Conservation (phyloP, 139 green algal genomes). For the Ulvella scutata region DNA sequence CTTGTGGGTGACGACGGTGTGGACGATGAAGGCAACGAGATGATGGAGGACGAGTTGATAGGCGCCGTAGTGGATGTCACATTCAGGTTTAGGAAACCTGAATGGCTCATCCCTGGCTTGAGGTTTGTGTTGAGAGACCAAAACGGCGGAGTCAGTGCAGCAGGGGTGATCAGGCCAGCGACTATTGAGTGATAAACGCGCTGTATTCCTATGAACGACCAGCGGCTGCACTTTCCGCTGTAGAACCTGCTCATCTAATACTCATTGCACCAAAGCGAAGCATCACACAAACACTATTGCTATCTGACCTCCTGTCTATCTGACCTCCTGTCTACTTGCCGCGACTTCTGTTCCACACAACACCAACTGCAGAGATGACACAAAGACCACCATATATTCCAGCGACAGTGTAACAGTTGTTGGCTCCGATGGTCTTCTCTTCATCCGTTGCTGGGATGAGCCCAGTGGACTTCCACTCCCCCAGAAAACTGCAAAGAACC, state of each 20-base stretch:
- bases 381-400: not conserved
- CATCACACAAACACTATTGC: too few species aligned
- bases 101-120: not conserved
- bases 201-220: too few species aligned
- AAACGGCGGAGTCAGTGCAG: not conserved
- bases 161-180: not conserved
- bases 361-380: not conserved
- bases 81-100: not conserved
- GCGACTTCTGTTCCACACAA: not conserved
- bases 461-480: not conserved
- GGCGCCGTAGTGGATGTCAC: not conserved
- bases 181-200: too few species aligned
- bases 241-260: too few species aligned
- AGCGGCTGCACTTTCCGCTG: too few species aligned
- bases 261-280: too few species aligned
- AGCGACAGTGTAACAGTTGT: not conserved
- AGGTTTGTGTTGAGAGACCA: not conserved
- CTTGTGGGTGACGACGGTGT: not conserved
- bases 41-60: not conserved
- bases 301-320: too few species aligned
- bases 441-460: not conserved
- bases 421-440: not conserved
- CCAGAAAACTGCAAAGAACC: not conserved
- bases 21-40: not conserved
- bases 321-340: constrained; percentile 3